phyloP scores from a whole-genome alignment of 106 monocot species.

The Iris macrosiphon region DNA sequence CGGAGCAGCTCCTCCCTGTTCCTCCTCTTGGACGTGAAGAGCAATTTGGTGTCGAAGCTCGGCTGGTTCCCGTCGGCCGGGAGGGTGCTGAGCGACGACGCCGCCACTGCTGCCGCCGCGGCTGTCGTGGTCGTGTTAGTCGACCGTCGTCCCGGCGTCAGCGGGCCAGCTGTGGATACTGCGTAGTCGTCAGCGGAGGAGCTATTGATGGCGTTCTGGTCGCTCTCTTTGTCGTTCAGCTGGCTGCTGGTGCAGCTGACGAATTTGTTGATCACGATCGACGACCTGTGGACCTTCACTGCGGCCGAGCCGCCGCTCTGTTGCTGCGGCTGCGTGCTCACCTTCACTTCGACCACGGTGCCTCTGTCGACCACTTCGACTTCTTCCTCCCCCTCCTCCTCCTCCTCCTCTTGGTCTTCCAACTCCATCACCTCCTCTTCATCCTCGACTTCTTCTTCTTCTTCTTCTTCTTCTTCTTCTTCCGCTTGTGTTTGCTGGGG shows the following conservation, averaged over 20 bases:
- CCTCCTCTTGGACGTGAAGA: conserved; percentile 53
- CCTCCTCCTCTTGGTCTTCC: conserved; percentile 20
- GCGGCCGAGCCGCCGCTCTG: conserved; percentile 18
- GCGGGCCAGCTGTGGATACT: background rate
- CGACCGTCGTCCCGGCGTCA: background rate
- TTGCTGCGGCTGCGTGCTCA: conserved; percentile 56
- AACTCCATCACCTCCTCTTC: conserved; percentile 13
- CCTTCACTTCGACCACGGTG: conserved; percentile 83
- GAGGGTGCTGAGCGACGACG: conserved; percentile 22
- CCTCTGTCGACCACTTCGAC: conserved; percentile 87
- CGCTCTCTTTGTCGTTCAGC: background rate
- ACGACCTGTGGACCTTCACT: conserved; percentile 57
- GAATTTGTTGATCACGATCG: conserved; percentile 92
- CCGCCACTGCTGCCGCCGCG: conserved; percentile 44
- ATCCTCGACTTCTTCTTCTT: background rate
- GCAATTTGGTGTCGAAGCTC: conserved; percentile 35
- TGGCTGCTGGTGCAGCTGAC: conserved; percentile 38
- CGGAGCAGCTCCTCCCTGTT: conserved; percentile 59
- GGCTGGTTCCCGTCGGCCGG: conserved; percentile 1
- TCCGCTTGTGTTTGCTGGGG: conserved; percentile 1
- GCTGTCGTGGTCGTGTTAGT: conserved; percentile 28
- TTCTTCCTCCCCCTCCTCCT: conserved; percentile 65
- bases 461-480: conserved; percentile 5
- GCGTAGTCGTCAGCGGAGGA: background rate
- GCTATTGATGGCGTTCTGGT: too few species aligned